Conservation (phyloP, 768 basidiomycete species). For the Hydnum rufescens region DNA sequence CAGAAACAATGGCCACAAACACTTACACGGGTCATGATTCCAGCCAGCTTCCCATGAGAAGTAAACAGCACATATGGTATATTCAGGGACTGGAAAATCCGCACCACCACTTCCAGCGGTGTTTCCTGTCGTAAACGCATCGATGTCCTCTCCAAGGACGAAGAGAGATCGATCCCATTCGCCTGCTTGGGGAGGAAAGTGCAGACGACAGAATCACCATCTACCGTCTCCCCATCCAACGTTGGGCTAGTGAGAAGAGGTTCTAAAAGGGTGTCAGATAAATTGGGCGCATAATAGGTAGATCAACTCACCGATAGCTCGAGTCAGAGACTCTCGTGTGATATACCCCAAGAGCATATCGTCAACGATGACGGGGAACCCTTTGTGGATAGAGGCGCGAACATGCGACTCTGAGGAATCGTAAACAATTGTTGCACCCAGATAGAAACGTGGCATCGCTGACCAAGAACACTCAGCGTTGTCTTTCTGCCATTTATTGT, state of each 20-base stretch:
- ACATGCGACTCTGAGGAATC: constrained; percentile 13
- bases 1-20: neutral
- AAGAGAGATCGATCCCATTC: constrained; percentile 14
- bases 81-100: constrained; percentile 62
- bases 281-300: neutral
- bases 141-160: constrained; percentile 26
- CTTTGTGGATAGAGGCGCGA: constrained; percentile 29
- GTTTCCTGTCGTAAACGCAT: constrained; percentile 48
- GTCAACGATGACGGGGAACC: constrained; percentile 42
- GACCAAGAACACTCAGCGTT: constrained; percentile 32
- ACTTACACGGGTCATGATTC: constrained; percentile 34
- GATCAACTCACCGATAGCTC: constrained; percentile 18
- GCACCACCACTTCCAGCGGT: constrained; percentile 49
- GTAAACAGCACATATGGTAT: constrained; percentile 50
- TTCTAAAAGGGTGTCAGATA: constrained; percentile 14
- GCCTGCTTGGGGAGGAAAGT: constrained; percentile 9
- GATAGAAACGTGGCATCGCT: constrained; percentile 2
- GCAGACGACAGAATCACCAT: constrained; percentile 11
- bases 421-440: neutral
- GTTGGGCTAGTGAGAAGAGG: neutral
- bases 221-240: constrained; percentile 9
- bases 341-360: constrained; percentile 37
- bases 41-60: constrained; percentile 34
- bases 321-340: constrained; percentile 32
- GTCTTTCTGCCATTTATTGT: constrained; percentile 27